Evolutionary conservation across 805 yeast species (phyloP).

Genomic region (Metschnikowia drakensbergensis): DNA sequence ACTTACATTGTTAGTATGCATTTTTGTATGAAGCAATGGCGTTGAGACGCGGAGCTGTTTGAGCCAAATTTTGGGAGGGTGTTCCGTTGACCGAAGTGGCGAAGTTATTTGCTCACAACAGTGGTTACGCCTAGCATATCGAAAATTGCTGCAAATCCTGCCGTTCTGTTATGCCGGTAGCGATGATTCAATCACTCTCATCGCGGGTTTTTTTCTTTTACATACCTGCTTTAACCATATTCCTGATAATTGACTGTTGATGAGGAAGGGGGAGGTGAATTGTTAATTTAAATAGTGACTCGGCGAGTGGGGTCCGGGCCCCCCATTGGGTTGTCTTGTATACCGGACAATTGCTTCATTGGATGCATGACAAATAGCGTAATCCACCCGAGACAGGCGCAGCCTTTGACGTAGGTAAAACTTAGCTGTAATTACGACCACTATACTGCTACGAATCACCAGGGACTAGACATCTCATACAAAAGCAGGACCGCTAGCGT

Average conservation of each 20-base stretch:
- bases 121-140: conserved; percentile 9
- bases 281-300: conserved; percentile 1
- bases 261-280: neutral
- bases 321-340: neutral
- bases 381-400: neutral
- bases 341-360: conserved; percentile 7
- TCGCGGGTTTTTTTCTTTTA: conserved; percentile 11
- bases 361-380: neutral
- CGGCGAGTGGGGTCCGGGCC: conserved; percentile 6
- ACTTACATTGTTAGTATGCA: conserved; percentile 41
- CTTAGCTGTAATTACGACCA: neutral
- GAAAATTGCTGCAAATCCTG: conserved; percentile 3
- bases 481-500: neutral
- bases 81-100: conserved; percentile 5
- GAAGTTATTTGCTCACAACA: conserved; percentile 15
- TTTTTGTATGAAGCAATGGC: neutral
- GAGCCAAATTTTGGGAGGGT: neutral
- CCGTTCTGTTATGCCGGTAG: neutral
- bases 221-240: conserved; percentile 66
- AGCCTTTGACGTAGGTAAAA: neutral
- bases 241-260: conserved; percentile 12
- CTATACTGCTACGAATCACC: neutral
- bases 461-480: neutral
- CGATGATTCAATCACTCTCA: neutral
- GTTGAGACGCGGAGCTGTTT: neutral